phyloP scores from a whole-genome alignment of 2,329 filamentous ascomycete species.

The Aspergillus terreus region DNA sequence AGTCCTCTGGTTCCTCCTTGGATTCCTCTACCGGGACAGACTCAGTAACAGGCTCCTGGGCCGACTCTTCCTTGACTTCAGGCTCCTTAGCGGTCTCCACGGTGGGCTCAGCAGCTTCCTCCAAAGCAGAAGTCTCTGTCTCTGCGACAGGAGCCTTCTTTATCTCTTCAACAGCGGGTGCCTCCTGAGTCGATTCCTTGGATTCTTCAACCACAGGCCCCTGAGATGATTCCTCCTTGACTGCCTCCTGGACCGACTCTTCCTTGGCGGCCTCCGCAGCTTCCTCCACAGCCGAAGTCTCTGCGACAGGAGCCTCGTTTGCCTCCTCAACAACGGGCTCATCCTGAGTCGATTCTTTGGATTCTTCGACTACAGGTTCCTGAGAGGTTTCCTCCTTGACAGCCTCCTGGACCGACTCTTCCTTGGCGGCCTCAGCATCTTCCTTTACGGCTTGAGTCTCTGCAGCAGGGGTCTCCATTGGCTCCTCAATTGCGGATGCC shows the following conservation, averaged over 20 bases:
- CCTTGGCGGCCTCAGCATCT: neutral
- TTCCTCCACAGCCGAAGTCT: neutral
- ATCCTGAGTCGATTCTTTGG: neutral
- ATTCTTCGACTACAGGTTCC: slow-evolving; percentile 1
- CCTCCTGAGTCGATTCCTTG: too few relatives aligned
- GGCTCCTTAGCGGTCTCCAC: neutral
- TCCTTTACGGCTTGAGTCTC: neutral
- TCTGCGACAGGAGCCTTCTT: too few relatives aligned
- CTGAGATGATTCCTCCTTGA: neutral
- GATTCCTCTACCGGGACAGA: neutral
- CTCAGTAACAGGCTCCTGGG: neutral
- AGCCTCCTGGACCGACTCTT: neutral
- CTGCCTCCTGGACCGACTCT: neutral
- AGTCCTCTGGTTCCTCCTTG: neutral
- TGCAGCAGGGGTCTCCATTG: neutral
- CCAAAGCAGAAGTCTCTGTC: too few relatives aligned
- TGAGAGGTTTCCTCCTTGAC: slow-evolving; percentile 3
- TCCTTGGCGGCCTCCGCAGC: neutral
- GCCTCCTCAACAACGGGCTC: neutral
- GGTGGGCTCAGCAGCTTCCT: neutral
- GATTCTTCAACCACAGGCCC: neutral
- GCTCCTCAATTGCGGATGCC: neutral
- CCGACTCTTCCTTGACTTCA: neutral
- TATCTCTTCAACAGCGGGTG: too few relatives aligned
- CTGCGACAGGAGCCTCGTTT: neutral